phyloP scores from a whole-genome alignment of 2,329 filamentous ascomycete species.

The Raffaelea ambrosiae region DNA sequence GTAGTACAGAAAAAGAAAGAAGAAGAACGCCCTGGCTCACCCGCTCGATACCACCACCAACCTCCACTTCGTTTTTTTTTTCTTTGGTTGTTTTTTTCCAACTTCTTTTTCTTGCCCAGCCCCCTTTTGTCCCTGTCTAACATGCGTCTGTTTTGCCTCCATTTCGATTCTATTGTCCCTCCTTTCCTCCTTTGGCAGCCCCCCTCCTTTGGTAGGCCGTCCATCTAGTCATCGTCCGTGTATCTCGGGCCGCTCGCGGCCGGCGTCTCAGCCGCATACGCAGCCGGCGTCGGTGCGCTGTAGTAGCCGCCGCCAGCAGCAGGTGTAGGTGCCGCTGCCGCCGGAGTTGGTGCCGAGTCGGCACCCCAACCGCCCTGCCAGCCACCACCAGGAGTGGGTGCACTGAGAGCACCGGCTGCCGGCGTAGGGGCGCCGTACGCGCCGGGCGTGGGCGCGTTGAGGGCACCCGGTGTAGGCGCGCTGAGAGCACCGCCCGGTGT shows the following conservation, averaged over 20 bases:
- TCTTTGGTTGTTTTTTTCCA: no score
- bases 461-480: slow-evolving; percentile 52
- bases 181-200: no score
- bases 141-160: no score
- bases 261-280: slow-evolving; percentile 52
- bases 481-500: slow-evolving; percentile 52
- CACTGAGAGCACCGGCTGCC: slow-evolving; percentile 39
- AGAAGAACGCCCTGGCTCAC: no score
- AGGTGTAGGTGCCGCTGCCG: slow-evolving; percentile 58
- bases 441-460: slow-evolving; percentile 65
- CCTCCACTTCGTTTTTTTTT: no score
- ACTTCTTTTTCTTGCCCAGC: no score
- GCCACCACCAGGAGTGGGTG: slow-evolving; percentile 60
- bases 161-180: no score
- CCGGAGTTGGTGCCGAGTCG: slow-evolving; percentile 60
- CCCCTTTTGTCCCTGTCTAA: no score
- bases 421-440: slow-evolving; percentile 58
- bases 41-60: no score
- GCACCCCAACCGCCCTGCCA: slow-evolving; percentile 52
- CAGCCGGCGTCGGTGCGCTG: slow-evolving; percentile 57
- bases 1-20: no score
- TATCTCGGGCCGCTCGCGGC: slow-evolving; percentile 50
- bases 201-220: no score
- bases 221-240: slow-evolving; percentile 38
- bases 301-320: slow-evolving; percentile 53